Percentiles rank a stretch among this genome's conserved stretches.
Evolutionary conservation across 1,284 basidiomycete species (phyloP).

Genomic region (Cutaneotrichosporon daszewskae): DNA sequence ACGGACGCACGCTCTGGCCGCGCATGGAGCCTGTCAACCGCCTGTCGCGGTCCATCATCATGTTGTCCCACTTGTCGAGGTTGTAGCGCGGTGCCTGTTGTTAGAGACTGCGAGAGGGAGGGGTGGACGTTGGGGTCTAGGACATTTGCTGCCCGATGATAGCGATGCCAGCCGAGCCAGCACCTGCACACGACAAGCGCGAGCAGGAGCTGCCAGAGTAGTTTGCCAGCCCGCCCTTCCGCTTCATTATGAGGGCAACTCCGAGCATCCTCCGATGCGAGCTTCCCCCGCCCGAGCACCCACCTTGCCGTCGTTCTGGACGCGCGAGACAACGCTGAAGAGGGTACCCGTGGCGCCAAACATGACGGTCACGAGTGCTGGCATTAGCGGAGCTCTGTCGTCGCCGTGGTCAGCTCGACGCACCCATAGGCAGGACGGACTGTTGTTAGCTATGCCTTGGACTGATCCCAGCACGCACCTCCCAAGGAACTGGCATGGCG

Average conservation of each 20-base stretch:
- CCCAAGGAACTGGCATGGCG: constrained; percentile 85
- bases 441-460: constrained; percentile 18
- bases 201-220: too few species aligned
- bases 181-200: too few species aligned
- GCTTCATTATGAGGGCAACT: too few species aligned
- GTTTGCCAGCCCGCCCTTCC: too few species aligned
- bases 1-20: constrained; percentile 64
- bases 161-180: too few species aligned
- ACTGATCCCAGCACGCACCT: constrained; percentile 45
- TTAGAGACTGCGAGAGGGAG: too few species aligned
- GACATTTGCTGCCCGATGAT: too few species aligned
- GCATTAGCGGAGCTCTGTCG: constrained; percentile 4
- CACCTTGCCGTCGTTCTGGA: constrained; percentile 86
- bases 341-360: constrained; percentile 83
- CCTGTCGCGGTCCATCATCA: constrained; percentile 89
- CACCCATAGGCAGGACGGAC: constrained; percentile 88
- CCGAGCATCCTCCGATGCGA: neutral
- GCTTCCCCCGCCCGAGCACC: too few species aligned
- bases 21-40: constrained; percentile 79
- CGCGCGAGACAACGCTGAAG: constrained; percentile 65
- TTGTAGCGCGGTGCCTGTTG: constrained; percentile 72
- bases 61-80: constrained; percentile 81
- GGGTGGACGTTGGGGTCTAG: too few species aligned
- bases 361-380: constrained; percentile 78
- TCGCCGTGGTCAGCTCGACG: constrained; percentile 9